A percentile compares a stretch with the other conserved stretches of the same genome.
Evolutionary conservation across 2,329 filamentous ascomycete genomes (phyloP).

Genomic region (Aspergillus texensis): DNA sequence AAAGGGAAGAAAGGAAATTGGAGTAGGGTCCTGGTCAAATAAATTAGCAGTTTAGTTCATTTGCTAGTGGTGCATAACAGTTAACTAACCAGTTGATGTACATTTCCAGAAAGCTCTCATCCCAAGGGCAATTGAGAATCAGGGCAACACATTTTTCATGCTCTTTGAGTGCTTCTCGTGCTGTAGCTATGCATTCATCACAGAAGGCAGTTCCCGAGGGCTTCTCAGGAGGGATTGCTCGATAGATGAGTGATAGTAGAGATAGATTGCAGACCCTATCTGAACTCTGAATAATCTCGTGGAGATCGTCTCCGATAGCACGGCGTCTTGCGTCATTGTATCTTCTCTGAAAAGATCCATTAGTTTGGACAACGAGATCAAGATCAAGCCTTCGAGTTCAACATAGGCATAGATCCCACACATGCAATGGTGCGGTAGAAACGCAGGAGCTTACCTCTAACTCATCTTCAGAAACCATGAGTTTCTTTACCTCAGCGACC

Average conservation of each 20-base stretch:
- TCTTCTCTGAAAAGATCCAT: not conserved
- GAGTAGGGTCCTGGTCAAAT: not conserved
- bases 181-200: slow-evolving; percentile 13
- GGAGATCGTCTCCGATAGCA: not conserved
- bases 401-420: not conserved
- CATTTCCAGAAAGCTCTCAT: slow-evolving; percentile 11
- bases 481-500: slow-evolving; percentile 10
- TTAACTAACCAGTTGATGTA: slow-evolving; percentile 14
- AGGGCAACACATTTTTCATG: slow-evolving; percentile 14
- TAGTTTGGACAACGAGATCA: not conserved
- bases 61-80: too few relatives aligned
- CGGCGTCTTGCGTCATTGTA: not conserved
- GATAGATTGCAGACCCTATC: slow-evolving; percentile 3
- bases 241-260: slow-evolving; percentile 15
- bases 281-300: not conserved
- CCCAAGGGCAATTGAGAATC: not conserved
- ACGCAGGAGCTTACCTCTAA: not conserved
- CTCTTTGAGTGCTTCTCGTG: slow-evolving; percentile 12
- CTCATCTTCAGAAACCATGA: slow-evolving; percentile 1
- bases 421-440: not conserved
- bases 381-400: not conserved
- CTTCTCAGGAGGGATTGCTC: slow-evolving; percentile 12
- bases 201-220: slow-evolving; percentile 7
- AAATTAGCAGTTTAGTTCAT: not conserved
- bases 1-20: slow-evolving; percentile 19